phyloP scores from a whole-genome alignment of 441 rosid genomes.

The Gossypium armourianum region DNA sequence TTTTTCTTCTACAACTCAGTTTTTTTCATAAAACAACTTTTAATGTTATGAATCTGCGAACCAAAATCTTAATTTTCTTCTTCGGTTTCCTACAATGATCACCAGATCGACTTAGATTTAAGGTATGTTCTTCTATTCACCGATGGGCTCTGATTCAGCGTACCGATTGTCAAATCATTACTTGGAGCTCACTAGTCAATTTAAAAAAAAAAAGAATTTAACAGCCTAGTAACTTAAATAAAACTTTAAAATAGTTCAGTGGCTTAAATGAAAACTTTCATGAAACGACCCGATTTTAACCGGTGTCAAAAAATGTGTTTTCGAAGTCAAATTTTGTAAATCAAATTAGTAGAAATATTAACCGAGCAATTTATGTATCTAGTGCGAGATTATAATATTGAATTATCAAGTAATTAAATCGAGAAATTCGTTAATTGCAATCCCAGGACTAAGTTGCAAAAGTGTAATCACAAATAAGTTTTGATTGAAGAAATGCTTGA shows the following conservation, averaged over 20 bases:
- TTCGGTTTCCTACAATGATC: too few species aligned
- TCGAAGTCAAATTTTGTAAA: background rate
- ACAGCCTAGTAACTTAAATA: background rate
- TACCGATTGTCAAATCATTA: background rate
- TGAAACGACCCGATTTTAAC: background rate
- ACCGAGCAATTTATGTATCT: background rate
- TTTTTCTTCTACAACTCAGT: too few species aligned
- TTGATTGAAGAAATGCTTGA: background rate
- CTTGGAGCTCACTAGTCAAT: background rate
- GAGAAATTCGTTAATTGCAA: background rate
- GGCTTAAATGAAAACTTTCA: background rate
- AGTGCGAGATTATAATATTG: background rate
- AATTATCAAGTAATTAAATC: background rate
- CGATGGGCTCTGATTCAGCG: too few species aligned
- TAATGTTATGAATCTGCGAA: too few species aligned
- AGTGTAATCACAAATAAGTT: background rate
- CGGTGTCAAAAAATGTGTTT: background rate
- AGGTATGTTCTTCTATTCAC: too few species aligned
- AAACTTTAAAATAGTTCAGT: background rate
- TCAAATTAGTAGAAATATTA: background rate
- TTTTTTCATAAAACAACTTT: background rate
- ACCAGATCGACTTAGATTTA: too few species aligned
- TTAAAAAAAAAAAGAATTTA: too few species aligned
- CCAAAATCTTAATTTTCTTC: background rate
- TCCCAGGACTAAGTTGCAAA: background rate